phyloP scores from a whole-genome alignment of 2,329 filamentous ascomycete species.

The Trichophyton simii region DNA sequence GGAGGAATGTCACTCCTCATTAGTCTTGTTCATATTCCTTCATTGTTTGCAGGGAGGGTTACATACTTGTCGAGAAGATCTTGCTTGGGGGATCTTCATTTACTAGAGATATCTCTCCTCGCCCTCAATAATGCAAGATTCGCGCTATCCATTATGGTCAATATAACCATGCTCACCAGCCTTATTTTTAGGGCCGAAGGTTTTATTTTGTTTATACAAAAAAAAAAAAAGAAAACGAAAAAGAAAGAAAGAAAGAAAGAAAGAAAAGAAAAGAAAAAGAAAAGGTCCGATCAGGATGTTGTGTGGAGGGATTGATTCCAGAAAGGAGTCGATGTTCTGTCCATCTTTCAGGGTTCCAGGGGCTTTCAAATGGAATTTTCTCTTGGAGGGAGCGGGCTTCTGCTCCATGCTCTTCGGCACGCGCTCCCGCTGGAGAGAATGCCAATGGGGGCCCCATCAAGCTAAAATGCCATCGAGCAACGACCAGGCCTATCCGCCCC shows the following conservation, averaged over 20 bases:
- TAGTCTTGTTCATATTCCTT: neutral
- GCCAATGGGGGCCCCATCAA: neutral
- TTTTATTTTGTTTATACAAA: neutral
- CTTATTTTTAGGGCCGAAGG: neutral
- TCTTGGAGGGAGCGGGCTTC: neutral
- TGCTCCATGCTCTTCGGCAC: neutral
- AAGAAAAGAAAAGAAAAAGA: neutral
- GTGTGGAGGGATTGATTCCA: neutral
- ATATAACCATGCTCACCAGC: conserved; percentile 3
- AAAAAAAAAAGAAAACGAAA: neutral
- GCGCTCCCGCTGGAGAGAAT: neutral
- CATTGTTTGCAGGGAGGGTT: neutral
- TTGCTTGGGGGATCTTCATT: neutral
- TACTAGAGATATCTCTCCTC: neutral
- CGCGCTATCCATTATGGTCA: neutral
- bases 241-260: too few species aligned
- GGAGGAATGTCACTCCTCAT: neutral
- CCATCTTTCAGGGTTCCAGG: neutral
- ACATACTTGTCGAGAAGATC: neutral
- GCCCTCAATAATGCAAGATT: neutral
- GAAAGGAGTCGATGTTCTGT: neutral
- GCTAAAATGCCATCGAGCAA: conserved; percentile 1
- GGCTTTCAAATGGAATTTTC: neutral
- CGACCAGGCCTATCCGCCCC: neutral
- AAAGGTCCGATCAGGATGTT: neutral